Evolutionary conservation across 257 asterid genomes (phyloP).

Genomic region (Salvia rosmarinus): DNA sequence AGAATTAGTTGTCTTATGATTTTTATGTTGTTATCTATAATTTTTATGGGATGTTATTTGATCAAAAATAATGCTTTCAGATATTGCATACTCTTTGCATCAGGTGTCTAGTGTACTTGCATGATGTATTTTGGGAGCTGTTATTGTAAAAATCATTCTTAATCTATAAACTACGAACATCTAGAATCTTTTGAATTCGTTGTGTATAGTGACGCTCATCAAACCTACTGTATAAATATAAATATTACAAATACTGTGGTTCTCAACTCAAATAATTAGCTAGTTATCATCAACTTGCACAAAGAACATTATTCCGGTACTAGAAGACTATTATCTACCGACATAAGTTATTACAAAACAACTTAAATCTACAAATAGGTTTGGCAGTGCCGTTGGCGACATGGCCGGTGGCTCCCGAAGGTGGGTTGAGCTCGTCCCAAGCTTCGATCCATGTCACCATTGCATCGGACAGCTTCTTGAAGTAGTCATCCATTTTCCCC

Average conservation of each 20-base stretch:
- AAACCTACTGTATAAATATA: no score
- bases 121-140: no score
- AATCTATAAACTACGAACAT: no score
- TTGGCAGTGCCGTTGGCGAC: constrained; percentile 34
- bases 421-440: constrained; percentile 55
- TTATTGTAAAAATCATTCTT: no score
- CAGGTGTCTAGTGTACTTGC: no score
- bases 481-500: constrained; percentile 51
- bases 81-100: no score
- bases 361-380: constrained; percentile 28
- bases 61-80: no score
- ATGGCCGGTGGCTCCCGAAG: constrained; percentile 14
- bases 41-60: no score
- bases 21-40: no score
- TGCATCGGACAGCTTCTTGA: constrained; percentile 52
- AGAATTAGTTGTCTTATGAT: no score
- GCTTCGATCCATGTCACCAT: constrained; percentile 56
- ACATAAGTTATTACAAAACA: constrained; percentile 3
- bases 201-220: no score
- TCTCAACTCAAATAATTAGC: constrained; percentile 11
- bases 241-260: constrained; percentile 2
- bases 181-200: no score
- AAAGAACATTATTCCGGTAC: constrained; percentile 5
- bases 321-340: neutral
- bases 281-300: constrained; percentile 23